Evolutionary conservation across 768 basidiomycete species (phyloP), one percentile per base, ranked within the genome.

Genomic region (Cystofilobasidium capitatum): DNA sequence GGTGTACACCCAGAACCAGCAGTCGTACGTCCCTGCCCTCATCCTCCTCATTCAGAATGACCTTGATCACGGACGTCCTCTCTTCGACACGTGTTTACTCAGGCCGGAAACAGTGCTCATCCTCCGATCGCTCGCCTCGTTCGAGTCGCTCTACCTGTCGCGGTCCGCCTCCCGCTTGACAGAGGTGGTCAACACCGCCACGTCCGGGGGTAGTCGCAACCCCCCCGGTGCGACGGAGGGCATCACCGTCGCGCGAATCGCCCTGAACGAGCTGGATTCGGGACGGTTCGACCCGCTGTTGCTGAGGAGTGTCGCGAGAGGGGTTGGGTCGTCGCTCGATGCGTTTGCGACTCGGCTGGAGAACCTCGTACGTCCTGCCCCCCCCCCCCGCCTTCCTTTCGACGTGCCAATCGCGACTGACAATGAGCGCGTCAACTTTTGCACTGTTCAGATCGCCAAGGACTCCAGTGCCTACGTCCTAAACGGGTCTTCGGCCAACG

Each of bases 21-120:
- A 99, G 78, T 91, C 89, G 91, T 89, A 62, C 70, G 76, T 70
- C 36, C 60, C 12, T 31, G 61, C 42, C 62, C 49, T 59, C 16
- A 20, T 54, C 31, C 12, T n/a, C 7, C 20, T 59, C 42, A 24
- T 29, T 31, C 10, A 29, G 36, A 3, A 58, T 5, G 33, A 13
- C 13, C 29, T 17, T 49, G 9, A 5, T 49, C 24, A 20, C 49
- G 10, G 49, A 54, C 17, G 12, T 45, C 31, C 37, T 31, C 69
- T 45, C 14, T 45, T 6, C 33, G 20, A 70, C 66, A n/a, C n/a
- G n/a, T n/a, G n/a, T 13, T 61, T 36, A 64, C 45, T 31, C 26
- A 96, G 92, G 72, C 89, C 94, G 42, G 96, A 99, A 78, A 93
- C 96, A 0, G 81, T 97, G 51, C 80, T 98, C 44, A 81, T 92